Conservation (phyloP, 805 yeast genomes). For the Ogataea neopini region DNA sequence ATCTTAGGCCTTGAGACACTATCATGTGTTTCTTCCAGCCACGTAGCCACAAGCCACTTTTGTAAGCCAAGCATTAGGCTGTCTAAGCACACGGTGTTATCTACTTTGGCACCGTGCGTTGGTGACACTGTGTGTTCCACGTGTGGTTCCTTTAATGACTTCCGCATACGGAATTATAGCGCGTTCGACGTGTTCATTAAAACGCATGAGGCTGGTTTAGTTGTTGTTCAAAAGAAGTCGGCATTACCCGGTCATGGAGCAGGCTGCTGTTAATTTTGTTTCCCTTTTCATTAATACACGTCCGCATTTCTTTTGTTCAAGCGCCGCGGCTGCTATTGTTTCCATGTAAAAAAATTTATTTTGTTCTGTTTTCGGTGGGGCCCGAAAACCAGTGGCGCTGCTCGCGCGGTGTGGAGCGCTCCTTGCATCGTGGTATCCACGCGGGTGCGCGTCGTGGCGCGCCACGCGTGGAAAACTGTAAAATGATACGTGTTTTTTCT, state of each 20-base stretch:
- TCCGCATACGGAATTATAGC: constrained; percentile 1
- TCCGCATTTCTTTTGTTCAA: not conserved
- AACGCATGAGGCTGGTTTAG: not conserved
- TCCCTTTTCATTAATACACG: constrained; percentile 1
- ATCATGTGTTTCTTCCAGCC: not conserved
- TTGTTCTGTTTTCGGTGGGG: constrained; percentile 8
- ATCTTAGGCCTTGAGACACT: too few relatives aligned
- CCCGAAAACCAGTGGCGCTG: constrained; percentile 9
- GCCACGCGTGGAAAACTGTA: constrained; percentile 1
- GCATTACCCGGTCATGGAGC: not conserved
- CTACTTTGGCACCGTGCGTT: not conserved
- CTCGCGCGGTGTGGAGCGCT: not conserved
- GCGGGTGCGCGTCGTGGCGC: not conserved
- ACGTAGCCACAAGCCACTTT: constrained; percentile 1
- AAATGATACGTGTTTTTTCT: constrained; percentile 9
- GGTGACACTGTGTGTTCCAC: not conserved
- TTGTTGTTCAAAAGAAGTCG: not conserved
- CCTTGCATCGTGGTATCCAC: too few relatives aligned
- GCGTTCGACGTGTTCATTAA: constrained; percentile 3
- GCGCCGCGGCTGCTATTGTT: constrained; percentile 8
- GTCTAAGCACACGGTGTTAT: not conserved
- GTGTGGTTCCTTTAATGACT: constrained; percentile 8
- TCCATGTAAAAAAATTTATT: not conserved
- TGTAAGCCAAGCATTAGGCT: not conserved
- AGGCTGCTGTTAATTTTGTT: constrained; percentile 1